phyloP scores from a whole-genome alignment of 1,284 basidiomycete species.

The Rhodotorula glutinis region DNA sequence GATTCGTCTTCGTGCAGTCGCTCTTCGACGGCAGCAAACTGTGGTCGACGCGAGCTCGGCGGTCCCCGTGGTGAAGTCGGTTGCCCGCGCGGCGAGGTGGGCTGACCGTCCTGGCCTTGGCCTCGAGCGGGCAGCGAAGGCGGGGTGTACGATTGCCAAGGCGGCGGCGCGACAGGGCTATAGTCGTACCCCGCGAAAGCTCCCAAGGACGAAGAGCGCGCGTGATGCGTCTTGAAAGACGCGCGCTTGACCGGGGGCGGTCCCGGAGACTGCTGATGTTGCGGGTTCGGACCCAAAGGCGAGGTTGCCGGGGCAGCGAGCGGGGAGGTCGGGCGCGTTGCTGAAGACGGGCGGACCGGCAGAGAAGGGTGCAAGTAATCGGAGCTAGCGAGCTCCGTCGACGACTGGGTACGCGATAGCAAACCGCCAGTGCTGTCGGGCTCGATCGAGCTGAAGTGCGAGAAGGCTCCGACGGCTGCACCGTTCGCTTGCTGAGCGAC shows the following conservation, averaged over 20 bases:
- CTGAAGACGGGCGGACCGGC: constrained; percentile 22
- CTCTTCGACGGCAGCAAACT: constrained; percentile 28
- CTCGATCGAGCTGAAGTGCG: constrained; percentile 90
- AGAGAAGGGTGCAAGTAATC: constrained; percentile 13
- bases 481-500: constrained; percentile 44
- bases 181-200: constrained; percentile 40
- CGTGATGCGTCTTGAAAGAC: constrained; percentile 39
- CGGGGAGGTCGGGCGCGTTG: constrained; percentile 24
- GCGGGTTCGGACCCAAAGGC: neutral
- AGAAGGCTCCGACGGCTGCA: constrained; percentile 71
- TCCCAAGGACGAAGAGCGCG: constrained; percentile 38
- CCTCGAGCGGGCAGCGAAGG: constrained; percentile 3
- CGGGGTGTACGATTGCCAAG: constrained; percentile 30
- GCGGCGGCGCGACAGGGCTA: constrained; percentile 37
- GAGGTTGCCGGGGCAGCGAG: constrained; percentile 17
- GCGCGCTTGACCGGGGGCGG: constrained; percentile 40
- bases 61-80: constrained; percentile 2
- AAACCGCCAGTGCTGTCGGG: constrained; percentile 55
- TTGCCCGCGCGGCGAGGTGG: neutral
- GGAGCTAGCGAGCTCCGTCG: constrained; percentile 37
- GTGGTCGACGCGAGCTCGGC: constrained; percentile 6
- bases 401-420: constrained; percentile 47
- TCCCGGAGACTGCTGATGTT: constrained; percentile 23
- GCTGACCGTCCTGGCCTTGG: neutral
- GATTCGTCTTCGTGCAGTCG: constrained; percentile 37